Evolutionary conservation across 805 yeast species (phyloP), one percentile per base, ranked within the genome.

Genomic region (Sugiyamaella mastotermitis): DNA sequence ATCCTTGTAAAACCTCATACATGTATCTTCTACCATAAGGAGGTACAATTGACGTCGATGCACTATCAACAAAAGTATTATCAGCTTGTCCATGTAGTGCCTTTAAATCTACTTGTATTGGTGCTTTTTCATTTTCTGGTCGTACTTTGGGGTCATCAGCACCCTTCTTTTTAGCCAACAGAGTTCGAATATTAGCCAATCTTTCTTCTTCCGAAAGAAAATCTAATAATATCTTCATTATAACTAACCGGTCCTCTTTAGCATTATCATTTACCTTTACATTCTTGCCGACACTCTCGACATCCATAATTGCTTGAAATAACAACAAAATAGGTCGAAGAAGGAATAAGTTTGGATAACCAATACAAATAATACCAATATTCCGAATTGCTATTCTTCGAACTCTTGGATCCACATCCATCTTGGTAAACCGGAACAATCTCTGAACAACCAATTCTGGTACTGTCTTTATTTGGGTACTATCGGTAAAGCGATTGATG

Each of bases 1-100:
- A 71, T 24, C 69, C 69, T 3, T 54, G 48, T 0, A 76, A 45
- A 38, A 85, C 74, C 13, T 76, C 55, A 2, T 62, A 57, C 17
- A 83, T 58, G 4, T 81, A 66, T 2, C 60, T 21, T 3, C 16
- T 23, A 35, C 79, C 56, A 50, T 78, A 83, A 25, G 85, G 60
- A 38, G 83, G 85, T 3, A 77, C 79, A 8, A 86, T 49, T 0
- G 83, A 79, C 0, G 90, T 73, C 53, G 92, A 80, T 0, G 84
- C 75, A 10, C 87, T 83, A 52, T 83, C 92, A 50, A 67, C 71
- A 18, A 70, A 61, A 35, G 72, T 68, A 1, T 69, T 59, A 25
- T 65, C 58, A 0, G 76, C 62, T 26, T 65, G 63, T 0, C 83
- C 85, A 48, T 76, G 76, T 47, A 80, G 72, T 0, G 69, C 72